Evolutionary conservation across 345 rosid species (phyloP).

Genomic region (Mercurialis annua): DNA sequence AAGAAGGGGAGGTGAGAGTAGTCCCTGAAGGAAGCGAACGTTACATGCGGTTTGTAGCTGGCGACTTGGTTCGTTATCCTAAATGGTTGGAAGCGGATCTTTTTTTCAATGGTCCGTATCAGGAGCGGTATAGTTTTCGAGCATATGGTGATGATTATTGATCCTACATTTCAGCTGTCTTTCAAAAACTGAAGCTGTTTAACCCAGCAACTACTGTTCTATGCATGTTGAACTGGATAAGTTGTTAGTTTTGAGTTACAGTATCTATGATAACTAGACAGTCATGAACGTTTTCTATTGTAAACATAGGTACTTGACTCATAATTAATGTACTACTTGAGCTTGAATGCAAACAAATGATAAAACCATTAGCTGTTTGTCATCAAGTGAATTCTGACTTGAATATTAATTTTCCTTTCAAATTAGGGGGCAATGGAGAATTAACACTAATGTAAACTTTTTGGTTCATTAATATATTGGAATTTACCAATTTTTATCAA

Average conservation of each 20-base stretch:
- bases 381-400: too few species aligned
- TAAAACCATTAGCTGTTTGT: too few species aligned
- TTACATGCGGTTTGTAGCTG: constrained; percentile 78
- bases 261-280: neutral
- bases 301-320: too few species aligned
- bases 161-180: neutral
- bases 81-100: constrained; percentile 98
- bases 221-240: neutral
- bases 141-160: constrained; percentile 78
- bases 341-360: too few species aligned
- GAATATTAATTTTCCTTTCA: too few species aligned
- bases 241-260: neutral
- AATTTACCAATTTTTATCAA: too few species aligned
- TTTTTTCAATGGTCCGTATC: constrained; percentile 76
- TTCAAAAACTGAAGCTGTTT: neutral
- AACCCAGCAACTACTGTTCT: neutral
- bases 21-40: constrained; percentile 79
- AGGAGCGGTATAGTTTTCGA: constrained; percentile 78
- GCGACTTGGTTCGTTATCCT: constrained; percentile 86
- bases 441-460: too few species aligned
- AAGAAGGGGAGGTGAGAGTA: constrained; percentile 96
- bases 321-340: too few species aligned
- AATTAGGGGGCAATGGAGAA: too few species aligned
- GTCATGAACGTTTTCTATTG: too few species aligned
- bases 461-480: too few species aligned